Percentiles rank a stretch among this genome's conserved stretches.
Evolutionary conservation across 2,329 filamentous ascomycete genomes (phyloP).

Genomic region (Talaromyces atroroseus): DNA sequence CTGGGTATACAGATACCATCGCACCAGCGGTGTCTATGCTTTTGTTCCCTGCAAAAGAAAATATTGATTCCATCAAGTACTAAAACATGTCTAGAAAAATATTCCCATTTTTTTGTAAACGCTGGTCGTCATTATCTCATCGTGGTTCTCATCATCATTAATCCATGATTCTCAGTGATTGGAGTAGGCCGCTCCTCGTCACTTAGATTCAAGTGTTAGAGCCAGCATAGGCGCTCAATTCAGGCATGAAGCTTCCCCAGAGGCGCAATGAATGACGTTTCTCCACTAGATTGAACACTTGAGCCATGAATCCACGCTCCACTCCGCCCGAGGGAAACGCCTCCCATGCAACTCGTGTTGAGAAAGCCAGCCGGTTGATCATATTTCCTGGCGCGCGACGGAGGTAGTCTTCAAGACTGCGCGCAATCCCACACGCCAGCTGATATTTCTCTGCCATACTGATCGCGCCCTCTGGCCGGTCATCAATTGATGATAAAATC

Average conservation of each 20-base stretch:
- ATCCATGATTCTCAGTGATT: background rate
- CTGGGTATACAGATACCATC: no score
- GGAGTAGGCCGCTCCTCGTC: background rate
- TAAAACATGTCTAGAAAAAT: background rate
- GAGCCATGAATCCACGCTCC: slow-evolving; percentile 28
- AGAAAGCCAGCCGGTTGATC: slow-evolving; percentile 36
- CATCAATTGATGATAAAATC: slow-evolving; percentile 31
- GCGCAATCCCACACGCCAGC: slow-evolving; percentile 32
- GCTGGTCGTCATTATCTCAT: no score
- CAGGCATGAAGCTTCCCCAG: slow-evolving; percentile 33
- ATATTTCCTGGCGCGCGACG: slow-evolving; percentile 32
- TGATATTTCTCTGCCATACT: slow-evolving; percentile 28
- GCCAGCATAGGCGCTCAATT: slow-evolving; percentile 25
- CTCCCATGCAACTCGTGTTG: slow-evolving; percentile 35
- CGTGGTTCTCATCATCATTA: background rate
- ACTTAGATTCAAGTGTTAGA: slow-evolving; percentile 15
- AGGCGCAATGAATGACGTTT: slow-evolving; percentile 29
- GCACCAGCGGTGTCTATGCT: no score
- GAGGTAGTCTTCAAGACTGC: slow-evolving; percentile 32
- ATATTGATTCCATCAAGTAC: background rate
- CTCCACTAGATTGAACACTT: slow-evolving; percentile 31
- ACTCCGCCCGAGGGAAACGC: slow-evolving; percentile 28
- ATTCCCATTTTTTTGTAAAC: background rate
- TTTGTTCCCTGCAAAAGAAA: no score
- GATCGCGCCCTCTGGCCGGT: slow-evolving; percentile 25